phyloP scores from a whole-genome alignment of 139 green algal species.

The Pleodorina starrii region DNA sequence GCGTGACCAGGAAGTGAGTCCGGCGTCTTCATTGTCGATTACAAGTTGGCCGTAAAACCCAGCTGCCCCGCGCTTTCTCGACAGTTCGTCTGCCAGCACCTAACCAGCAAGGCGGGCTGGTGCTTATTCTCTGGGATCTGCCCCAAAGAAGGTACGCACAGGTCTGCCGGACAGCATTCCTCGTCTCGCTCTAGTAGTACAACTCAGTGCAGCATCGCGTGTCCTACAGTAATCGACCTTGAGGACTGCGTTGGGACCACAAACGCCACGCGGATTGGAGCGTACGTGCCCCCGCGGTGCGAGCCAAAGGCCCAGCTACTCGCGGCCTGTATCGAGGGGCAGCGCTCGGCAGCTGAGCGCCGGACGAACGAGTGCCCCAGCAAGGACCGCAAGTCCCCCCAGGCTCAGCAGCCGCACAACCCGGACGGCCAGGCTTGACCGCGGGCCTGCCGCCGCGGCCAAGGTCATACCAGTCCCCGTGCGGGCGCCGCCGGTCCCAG shows the following conservation, averaged over 20 bases:
- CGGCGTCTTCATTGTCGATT: neutral
- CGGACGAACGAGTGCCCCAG: constrained; percentile 48
- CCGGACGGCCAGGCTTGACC: neutral
- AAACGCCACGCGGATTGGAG: constrained; percentile 37
- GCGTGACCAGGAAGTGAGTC: constrained; percentile 55
- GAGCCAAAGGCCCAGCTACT: constrained; percentile 53
- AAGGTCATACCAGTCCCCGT: no score
- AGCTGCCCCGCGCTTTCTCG: no score
- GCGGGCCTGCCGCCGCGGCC: no score
- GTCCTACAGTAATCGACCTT: constrained; percentile 57
- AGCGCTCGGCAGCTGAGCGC: constrained; percentile 18
- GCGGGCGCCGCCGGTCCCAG: no score
- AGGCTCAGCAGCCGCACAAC: neutral
- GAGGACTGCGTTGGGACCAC: constrained; percentile 70
- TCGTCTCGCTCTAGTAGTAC: no score
- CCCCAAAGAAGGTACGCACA: constrained; percentile 56
- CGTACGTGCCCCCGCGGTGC: constrained; percentile 42
- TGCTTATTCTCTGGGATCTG: constrained; percentile 66
- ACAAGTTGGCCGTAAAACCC: no score
- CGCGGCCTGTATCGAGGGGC: constrained; percentile 60
- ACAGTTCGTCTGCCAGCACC: constrained; percentile 60
- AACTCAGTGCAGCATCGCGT: no score
- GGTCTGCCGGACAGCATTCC: no score
- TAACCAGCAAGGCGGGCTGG: constrained; percentile 62
- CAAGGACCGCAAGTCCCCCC: constrained; percentile 4